Evolutionary conservation across 2,329 filamentous ascomycete genomes (phyloP).

Genomic region (Diaporthe nobilis): DNA sequence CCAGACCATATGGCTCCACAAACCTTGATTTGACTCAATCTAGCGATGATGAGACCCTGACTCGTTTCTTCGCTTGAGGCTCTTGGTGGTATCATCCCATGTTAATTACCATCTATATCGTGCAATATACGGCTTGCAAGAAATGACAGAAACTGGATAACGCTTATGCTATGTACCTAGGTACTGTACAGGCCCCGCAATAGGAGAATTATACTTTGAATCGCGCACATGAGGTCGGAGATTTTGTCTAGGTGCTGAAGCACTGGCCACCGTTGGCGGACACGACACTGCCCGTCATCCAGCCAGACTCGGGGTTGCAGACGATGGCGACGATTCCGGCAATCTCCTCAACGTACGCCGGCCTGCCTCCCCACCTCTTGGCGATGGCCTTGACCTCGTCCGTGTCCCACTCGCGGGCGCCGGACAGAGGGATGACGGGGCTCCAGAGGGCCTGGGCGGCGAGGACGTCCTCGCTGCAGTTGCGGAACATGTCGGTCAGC

Average conservation of each 20-base stretch:
- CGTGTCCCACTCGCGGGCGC: constrained; percentile 49
- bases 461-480: constrained; percentile 66
- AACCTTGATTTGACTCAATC: neutral
- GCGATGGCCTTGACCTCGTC: constrained; percentile 57
- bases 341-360: constrained; percentile 67
- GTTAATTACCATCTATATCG: neutral
- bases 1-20: neutral
- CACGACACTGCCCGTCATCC: constrained; percentile 45
- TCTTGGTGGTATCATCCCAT: neutral
- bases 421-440: constrained; percentile 64
- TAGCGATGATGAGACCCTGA: neutral
- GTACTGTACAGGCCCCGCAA: neutral
- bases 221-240: too few relatives aligned
- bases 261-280: constrained; percentile 44
- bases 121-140: neutral
- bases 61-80: neutral
- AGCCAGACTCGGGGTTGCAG: constrained; percentile 44
- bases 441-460: constrained; percentile 55
- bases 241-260: constrained; percentile 31
- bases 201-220: neutral
- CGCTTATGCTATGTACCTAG: neutral
- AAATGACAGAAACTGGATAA: neutral
- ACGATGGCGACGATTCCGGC: constrained; percentile 44
- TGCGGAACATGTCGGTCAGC: constrained; percentile 59
- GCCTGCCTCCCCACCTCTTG: constrained; percentile 63